Evolutionary conservation across 352 stramenopile species (phyloP).

Genomic region (Phytopythium vexans): DNA sequence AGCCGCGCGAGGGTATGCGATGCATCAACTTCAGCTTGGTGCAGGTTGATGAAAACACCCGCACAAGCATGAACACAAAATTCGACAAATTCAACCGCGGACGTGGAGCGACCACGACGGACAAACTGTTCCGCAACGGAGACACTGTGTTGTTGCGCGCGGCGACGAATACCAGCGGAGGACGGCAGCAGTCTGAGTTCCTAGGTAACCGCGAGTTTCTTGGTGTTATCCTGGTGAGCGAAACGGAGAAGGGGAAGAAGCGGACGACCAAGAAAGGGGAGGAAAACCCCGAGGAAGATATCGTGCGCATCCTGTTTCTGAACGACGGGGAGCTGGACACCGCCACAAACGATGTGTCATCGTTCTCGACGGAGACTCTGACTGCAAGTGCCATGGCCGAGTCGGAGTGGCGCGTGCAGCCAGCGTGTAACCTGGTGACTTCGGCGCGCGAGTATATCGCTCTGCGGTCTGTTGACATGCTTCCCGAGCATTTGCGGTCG

Average conservation of each 20-base stretch:
- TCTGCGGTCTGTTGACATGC: conserved; percentile 78
- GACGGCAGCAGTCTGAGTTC: conserved; percentile 27
- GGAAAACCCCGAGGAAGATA: conserved; percentile 41
- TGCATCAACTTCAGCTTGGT: conserved; percentile 74
- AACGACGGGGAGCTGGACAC: conserved; percentile 79
- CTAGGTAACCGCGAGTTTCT: conserved; percentile 63
- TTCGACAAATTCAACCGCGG: conserved; percentile 5
- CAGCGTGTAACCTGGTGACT: conserved; percentile 76
- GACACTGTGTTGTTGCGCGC: conserved; percentile 69
- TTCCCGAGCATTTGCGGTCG: conserved; percentile 74
- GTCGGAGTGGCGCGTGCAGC: conserved; percentile 76
- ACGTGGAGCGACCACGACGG: conserved; percentile 9
- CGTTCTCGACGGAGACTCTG: conserved; percentile 67
- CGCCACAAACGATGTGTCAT: conserved; percentile 48
- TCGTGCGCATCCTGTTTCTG: conserved; percentile 72
- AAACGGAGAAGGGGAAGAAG: conserved; percentile 53
- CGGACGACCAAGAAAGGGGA: conserved; percentile 34
- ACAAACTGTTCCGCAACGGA: conserved; percentile 78
- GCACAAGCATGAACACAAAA: conserved; percentile 16
- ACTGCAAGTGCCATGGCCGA: conserved; percentile 59
- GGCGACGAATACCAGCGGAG: conserved; percentile 21
- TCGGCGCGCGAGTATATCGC: conserved; percentile 80
- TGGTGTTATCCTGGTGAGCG: conserved; percentile 71
- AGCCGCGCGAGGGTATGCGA: conserved; percentile 76
- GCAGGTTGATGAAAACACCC: conserved; percentile 33